Conservation (phyloP, 352 stramenopile species). For the Globisporangium recalcitrans region DNA sequence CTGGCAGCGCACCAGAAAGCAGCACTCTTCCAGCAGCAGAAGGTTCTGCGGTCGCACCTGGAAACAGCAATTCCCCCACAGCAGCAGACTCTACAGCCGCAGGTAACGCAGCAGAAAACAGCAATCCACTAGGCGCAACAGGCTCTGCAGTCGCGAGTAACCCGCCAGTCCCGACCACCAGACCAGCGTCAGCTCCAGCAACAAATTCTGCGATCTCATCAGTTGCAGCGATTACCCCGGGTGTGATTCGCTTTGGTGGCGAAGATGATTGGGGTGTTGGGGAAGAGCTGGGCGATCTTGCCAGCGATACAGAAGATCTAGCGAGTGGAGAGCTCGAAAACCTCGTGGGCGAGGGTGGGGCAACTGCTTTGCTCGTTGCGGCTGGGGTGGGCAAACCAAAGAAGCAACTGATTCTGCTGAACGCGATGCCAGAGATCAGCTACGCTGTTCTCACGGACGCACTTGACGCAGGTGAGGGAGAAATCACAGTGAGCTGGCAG, state of each 20-base stretch:
- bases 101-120: too few relatives aligned
- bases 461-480: slow-evolving; percentile 41
- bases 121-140: too few relatives aligned
- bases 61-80: too few relatives aligned
- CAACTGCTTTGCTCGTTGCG: slow-evolving; percentile 22
- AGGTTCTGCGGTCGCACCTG: too few relatives aligned
- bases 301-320: slow-evolving; percentile 14
- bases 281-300: slow-evolving; percentile 7
- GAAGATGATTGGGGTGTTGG: slow-evolving; percentile 13
- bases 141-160: neutral
- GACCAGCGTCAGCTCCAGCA: neutral
- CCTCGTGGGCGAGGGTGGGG: slow-evolving; percentile 4
- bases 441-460: slow-evolving; percentile 49
- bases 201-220: too few relatives aligned
- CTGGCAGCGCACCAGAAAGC: neutral
- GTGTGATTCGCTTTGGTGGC: neutral
- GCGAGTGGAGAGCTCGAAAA: slow-evolving; percentile 14
- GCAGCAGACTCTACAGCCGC: too few relatives aligned
- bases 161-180: neutral
- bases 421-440: slow-evolving; percentile 38
- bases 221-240: neutral
- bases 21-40: neutral
- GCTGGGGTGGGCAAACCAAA: slow-evolving; percentile 23
- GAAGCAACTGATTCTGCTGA: slow-evolving; percentile 41
- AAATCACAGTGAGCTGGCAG: slow-evolving; percentile 53